phyloP scores from a whole-genome alignment of 805 yeast genomes.

The Suhomyces faveliae region DNA sequence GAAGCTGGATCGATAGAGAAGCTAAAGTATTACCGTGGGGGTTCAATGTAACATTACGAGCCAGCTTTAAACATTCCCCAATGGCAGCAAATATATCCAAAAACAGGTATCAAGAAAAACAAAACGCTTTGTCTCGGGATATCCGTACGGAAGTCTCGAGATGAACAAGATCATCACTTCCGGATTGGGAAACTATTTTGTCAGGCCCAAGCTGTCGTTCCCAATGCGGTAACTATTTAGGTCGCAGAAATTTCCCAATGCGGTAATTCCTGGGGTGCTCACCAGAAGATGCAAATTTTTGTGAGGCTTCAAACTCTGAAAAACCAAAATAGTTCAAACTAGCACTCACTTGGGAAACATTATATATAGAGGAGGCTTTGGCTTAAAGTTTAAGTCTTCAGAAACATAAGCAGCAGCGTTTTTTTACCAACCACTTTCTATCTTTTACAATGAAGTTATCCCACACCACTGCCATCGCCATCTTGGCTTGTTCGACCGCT shows the following conservation, averaged over 20 bases:
- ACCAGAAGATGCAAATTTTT: background rate
- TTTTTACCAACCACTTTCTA: background rate
- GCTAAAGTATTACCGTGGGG: too few relatives aligned
- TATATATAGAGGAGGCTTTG: background rate
- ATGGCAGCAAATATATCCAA: background rate
- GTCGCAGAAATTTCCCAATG: background rate
- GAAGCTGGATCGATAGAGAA: too few relatives aligned
- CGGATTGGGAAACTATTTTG: background rate
- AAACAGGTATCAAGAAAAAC: background rate
- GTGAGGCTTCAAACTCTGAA: background rate
- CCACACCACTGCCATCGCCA: slow-evolving; percentile 28
- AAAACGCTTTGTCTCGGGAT: background rate
- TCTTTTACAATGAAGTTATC: slow-evolving; percentile 29
- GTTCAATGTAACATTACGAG: background rate
- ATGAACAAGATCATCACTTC: background rate
- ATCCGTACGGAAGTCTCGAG: background rate
- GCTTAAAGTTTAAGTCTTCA: background rate
- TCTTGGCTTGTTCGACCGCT: slow-evolving; percentile 25
- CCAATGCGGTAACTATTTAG: background rate
- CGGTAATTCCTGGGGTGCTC: background rate
- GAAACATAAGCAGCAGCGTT: background rate
- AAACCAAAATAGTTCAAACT: background rate
- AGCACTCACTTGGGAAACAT: background rate
- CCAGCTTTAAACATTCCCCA: background rate
- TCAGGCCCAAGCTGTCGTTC: background rate